Evolutionary conservation across 768 basidiomycete species (phyloP).

Genomic region (Tulasnella sp.): DNA sequence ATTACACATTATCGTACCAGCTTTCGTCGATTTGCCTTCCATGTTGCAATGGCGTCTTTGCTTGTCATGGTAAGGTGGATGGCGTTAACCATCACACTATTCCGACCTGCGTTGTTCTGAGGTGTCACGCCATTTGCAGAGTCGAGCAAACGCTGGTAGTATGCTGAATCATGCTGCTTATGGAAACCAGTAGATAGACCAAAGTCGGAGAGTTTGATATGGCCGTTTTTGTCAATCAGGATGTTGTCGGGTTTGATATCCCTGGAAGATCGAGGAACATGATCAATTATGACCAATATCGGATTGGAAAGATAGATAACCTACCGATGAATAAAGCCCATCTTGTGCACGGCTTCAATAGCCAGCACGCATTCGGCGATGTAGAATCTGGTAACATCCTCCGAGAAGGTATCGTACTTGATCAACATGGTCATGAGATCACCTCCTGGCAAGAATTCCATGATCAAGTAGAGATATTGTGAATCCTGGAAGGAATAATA

Average conservation of each 20-base stretch:
- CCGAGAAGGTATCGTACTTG: constrained; percentile 97
- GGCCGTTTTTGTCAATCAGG: constrained; percentile 92
- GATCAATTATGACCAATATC: neutral
- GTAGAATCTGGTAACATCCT: constrained; percentile 96
- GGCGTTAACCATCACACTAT: constrained; percentile 94
- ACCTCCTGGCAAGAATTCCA: constrained; percentile 98
- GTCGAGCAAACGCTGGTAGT: constrained; percentile 83
- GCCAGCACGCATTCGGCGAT: constrained; percentile 98
- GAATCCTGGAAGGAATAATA: constrained; percentile 98
- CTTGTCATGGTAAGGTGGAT: constrained; percentile 93
- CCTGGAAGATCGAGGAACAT: constrained; percentile 31
- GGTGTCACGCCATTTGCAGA: constrained; percentile 30
- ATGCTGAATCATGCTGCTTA: constrained; percentile 91
- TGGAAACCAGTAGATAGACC: constrained; percentile 99
- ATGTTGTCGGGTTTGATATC: constrained; percentile 99
- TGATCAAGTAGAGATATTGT: constrained; percentile 85
- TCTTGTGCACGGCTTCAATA: constrained; percentile 92
- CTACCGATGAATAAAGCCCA: constrained; percentile 95
- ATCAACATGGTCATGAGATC: constrained; percentile 99
- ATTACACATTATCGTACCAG: constrained; percentile 38
- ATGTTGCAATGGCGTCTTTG: constrained; percentile 90
- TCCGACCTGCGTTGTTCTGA: constrained; percentile 48
- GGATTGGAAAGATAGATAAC: constrained; percentile 21
- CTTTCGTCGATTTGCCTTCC: constrained; percentile 97
- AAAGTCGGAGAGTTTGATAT: constrained; percentile 96